Conservation (phyloP, 1,284 basidiomycete genomes). For the Ustilago nuda region DNA sequence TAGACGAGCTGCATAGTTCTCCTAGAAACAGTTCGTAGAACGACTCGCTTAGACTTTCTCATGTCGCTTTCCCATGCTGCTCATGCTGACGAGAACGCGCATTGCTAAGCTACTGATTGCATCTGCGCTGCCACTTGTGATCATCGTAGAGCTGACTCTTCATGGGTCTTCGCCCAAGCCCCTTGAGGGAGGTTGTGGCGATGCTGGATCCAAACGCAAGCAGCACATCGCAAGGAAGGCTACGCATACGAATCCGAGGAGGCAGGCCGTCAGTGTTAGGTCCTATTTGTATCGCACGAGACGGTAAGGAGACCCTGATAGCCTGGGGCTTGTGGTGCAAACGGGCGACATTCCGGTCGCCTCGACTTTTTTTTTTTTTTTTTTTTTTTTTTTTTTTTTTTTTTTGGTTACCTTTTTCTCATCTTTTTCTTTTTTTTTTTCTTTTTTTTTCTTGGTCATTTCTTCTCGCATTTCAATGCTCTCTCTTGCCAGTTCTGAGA, state of each 20-base stretch:
- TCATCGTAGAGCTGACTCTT: not conserved
- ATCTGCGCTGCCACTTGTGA: not conserved
- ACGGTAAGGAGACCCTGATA: not conserved
- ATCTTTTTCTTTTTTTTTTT: not conserved
- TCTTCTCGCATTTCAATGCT: not conserved
- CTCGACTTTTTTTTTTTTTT: too few relatives aligned
- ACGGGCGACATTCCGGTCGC: not conserved
- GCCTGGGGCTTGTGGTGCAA: not conserved
- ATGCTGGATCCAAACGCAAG: too few relatives aligned
- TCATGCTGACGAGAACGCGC: not conserved
- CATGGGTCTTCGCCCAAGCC: not conserved
- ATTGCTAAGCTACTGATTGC: not conserved
- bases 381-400: too few relatives aligned
- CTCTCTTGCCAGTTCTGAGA: not conserved
- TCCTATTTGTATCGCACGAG: not conserved
- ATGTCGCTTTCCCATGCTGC: not conserved
- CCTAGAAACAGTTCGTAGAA: conserved; percentile 4
- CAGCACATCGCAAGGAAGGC: too few relatives aligned
- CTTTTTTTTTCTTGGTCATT: not conserved
- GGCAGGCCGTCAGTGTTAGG: not conserved
- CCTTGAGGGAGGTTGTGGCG: not conserved
- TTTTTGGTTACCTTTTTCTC: not conserved
- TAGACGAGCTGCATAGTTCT: not conserved
- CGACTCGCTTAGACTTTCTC: not conserved
- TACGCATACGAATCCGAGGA: too few relatives aligned